phyloP scores from a whole-genome alignment of 768 basidiomycete genomes.

The Kwoniella sp. region DNA sequence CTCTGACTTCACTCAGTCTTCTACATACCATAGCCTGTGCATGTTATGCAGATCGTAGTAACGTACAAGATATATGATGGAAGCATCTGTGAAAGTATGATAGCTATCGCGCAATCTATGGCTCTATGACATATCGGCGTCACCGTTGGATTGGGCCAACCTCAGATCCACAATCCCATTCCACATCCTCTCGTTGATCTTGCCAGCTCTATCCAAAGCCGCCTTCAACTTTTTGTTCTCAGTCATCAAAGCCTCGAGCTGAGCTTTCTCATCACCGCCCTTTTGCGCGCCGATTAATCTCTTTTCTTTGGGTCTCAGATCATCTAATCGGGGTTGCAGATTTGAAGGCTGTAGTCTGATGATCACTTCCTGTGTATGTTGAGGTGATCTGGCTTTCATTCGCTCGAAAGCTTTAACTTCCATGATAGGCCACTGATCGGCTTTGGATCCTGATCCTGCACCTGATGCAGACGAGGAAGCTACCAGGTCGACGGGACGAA shows the following conservation, averaged over 20 bases:
- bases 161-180: constrained; percentile 69
- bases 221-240: constrained; percentile 69
- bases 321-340: constrained; percentile 12
- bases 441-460: constrained; percentile 1
- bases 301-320: constrained; percentile 4
- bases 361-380: constrained; percentile 43
- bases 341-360: constrained; percentile 35
- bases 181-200: constrained; percentile 95
- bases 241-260: constrained; percentile 67
- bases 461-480: constrained; percentile 15
- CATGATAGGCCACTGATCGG: constrained; percentile 50
- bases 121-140: background rate
- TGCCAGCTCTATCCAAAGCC: constrained; percentile 78
- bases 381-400: constrained; percentile 47
- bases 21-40: too few relatives aligned
- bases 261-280: constrained; percentile 8
- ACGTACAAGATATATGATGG: background rate
- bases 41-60: background rate
- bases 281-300: background rate
- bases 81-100: too few relatives aligned
- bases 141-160: constrained; percentile 15
- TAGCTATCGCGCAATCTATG: too few relatives aligned
- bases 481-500: constrained; percentile 83
- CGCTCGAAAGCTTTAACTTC: constrained; percentile 53
- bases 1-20: too few relatives aligned